Percentiles rank a stretch among this genome's conserved stretches.
Evolutionary conservation across 306 rosid genomes (phyloP).

Genomic region (Urtica urens): DNA sequence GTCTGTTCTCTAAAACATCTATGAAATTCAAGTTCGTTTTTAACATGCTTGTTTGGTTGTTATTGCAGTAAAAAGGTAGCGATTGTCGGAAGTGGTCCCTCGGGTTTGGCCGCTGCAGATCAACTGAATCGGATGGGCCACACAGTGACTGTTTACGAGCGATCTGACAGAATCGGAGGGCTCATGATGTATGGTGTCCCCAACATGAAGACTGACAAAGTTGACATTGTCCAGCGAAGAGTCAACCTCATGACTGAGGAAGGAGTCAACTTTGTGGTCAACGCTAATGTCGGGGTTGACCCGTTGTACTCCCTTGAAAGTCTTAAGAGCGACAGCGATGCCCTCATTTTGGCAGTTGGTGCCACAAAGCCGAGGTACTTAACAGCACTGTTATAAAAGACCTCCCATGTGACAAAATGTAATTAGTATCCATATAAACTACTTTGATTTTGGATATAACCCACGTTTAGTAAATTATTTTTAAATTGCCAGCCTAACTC

Average conservation of each 20-base stretch:
- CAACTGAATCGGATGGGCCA: slow-evolving; percentile 90
- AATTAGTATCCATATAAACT: too few species aligned
- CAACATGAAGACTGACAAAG: slow-evolving; percentile 81
- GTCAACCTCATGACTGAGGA: slow-evolving; percentile 88
- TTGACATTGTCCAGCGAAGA: slow-evolving; percentile 73
- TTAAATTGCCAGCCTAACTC: too few species aligned
- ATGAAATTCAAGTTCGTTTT: too few species aligned
- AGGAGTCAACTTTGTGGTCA: slow-evolving; percentile 71
- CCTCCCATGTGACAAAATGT: too few species aligned
- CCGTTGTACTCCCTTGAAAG: slow-evolving; percentile 54
- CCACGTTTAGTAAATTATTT: too few species aligned
- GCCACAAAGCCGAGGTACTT: slow-evolving; percentile 92
- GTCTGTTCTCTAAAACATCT: too few species aligned
- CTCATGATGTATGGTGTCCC: slow-evolving; percentile 99
- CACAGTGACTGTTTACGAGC: slow-evolving; percentile 50
- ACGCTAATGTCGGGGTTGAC: slow-evolving; percentile 74
- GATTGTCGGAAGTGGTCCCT: slow-evolving; percentile 88
- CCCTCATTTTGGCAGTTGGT: slow-evolving; percentile 78
- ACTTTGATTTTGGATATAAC: too few species aligned
- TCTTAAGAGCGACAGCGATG: slow-evolving; percentile 70
- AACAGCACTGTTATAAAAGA: too few species aligned
- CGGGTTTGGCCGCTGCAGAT: slow-evolving; percentile 99
- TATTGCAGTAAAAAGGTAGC: slow-evolving; percentile 71
- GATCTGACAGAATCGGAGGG: slow-evolving; percentile 63
- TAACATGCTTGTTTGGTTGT: too few species aligned